Percentiles rank a stretch among this genome's conserved stretches.
phyloP scores from a whole-genome alignment of 352 stramenopile genomes.

The Phytophthora tubulina region DNA sequence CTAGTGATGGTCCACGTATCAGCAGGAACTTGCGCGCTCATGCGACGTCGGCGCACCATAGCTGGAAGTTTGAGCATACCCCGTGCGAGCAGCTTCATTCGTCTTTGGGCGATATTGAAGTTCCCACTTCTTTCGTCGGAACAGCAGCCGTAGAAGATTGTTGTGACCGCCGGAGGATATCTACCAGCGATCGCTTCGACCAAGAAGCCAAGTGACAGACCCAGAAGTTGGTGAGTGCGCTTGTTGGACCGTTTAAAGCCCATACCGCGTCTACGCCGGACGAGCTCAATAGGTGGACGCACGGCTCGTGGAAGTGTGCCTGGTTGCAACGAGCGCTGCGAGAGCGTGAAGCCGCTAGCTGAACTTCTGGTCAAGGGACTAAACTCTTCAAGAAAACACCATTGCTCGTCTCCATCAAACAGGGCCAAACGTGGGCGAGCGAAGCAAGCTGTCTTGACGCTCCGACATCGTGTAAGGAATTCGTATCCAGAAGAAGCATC shows the following conservation, averaged over 20 bases:
- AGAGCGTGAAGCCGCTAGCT: constrained; percentile 34
- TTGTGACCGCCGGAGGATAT: constrained; percentile 14
- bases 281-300: constrained; percentile 29
- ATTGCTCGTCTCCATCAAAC: constrained; percentile 42
- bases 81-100: constrained; percentile 28
- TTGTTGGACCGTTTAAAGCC: constrained; percentile 28
- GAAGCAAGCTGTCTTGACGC: constrained; percentile 54
- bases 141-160: constrained; percentile 27
- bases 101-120: constrained; percentile 5
- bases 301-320: constrained; percentile 33
- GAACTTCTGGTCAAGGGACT: not conserved
- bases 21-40: constrained; percentile 32
- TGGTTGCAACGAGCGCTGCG: constrained; percentile 38
- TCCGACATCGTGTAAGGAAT: constrained; percentile 20
- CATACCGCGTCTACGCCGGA: constrained; percentile 14
- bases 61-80: constrained; percentile 31
- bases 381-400: constrained; percentile 43
- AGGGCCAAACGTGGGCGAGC: constrained; percentile 30
- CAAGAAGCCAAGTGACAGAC: constrained; percentile 25
- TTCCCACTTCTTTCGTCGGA: constrained; percentile 1
- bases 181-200: constrained; percentile 20
- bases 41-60: constrained; percentile 26
- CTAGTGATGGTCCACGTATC: constrained; percentile 16
- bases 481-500: not conserved
- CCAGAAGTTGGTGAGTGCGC: constrained; percentile 19